Evolutionary conservation across 1,284 basidiomycete species (phyloP).

Genomic region (Puccinia novopanici): DNA sequence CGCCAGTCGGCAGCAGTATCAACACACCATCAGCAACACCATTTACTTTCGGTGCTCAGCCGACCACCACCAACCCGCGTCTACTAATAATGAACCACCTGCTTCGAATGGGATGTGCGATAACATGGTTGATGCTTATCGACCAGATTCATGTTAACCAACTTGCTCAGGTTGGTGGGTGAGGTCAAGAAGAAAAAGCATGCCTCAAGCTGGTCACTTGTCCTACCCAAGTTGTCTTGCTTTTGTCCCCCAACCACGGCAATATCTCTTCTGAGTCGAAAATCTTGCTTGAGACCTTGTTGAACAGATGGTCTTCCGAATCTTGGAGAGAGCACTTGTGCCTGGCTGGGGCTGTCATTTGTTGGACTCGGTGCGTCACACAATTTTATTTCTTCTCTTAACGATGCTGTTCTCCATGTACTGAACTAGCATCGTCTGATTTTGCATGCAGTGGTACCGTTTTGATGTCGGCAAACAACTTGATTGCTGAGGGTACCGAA

Average conservation of each 20-base stretch:
- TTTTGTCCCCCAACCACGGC: constrained; percentile 95
- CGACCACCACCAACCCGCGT: neutral
- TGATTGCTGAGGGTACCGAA: constrained; percentile 90
- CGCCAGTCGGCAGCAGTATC: neutral
- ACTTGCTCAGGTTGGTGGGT: constrained; percentile 89
- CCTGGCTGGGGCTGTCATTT: constrained; percentile 95
- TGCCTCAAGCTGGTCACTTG: constrained; percentile 90
- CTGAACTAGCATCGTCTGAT: no score
- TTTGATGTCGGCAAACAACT: no score
- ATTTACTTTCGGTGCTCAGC: constrained; percentile 19
- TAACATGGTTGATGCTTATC: constrained; percentile 17
- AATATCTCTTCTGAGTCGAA: constrained; percentile 96
- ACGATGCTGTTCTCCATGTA: constrained; percentile 57
- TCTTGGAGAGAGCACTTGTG: constrained; percentile 99
- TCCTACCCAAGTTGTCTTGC: constrained; percentile 95
- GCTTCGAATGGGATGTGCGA: constrained; percentile 13
- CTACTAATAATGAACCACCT: neutral
- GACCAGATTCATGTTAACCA: constrained; percentile 78
- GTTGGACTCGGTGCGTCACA: constrained; percentile 64
- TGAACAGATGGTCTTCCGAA: constrained; percentile 97
- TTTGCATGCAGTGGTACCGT: no score
- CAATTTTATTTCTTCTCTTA: neutral
- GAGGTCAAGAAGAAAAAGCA: constrained; percentile 98
- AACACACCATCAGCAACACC: neutral
- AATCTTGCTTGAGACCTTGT: constrained; percentile 94